Evolutionary conservation across 2,329 filamentous ascomycete genomes (phyloP), one percentile per base, ranked within the genome.

Genomic region (Lithohypha guttulata): DNA sequence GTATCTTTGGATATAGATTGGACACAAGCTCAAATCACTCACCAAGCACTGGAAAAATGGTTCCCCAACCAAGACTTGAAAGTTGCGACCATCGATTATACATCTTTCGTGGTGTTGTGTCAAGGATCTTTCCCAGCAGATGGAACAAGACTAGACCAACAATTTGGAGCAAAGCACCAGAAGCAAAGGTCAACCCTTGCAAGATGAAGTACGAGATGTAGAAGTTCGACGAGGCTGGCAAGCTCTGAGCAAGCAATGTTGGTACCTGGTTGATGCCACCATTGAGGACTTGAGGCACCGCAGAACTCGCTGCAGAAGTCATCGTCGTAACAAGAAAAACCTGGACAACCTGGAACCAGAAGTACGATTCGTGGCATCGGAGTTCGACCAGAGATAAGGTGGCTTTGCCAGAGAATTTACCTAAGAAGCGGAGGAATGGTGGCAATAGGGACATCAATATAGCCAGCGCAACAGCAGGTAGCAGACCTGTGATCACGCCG

Each of bases 131-230:
- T 58, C 86, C 84, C 32, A 87, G 65, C 4, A 93, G 56, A 35
- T 77, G 76, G 55, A 81, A 83, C 20, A 93, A 60, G 32, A 87
- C 60, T 35, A 96, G 70, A 11, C 85, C 84, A 14, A 62, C 66
- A 32, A 82, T 71, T 51, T 93, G 84, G 2, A 93, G 68, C 4
- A 96, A 61, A 1, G 82, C 73, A 32, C 79, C 74, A 0, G 84
- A 73, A 3, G 85, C 81, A 45, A 89, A 77, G 1, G 79, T 80
- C 42, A 96, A 61, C 22, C 89, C 93, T 60, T 96, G 91, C 2
- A 98, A 75, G 21, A 96, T 76, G 49, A 98, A 93, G 63, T 96
- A 98, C 0, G 81, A 84, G 14, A 96, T 79, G 60, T 95, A 98
- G 56, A 96, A 93, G 62, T 93, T 96, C 44, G 86, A 87, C 0